These are phyloP conservation scores for Phallus indusiatus DNA, from an alignment of 768 basidiomycete species.

Conservation along the genomic window DNA sequence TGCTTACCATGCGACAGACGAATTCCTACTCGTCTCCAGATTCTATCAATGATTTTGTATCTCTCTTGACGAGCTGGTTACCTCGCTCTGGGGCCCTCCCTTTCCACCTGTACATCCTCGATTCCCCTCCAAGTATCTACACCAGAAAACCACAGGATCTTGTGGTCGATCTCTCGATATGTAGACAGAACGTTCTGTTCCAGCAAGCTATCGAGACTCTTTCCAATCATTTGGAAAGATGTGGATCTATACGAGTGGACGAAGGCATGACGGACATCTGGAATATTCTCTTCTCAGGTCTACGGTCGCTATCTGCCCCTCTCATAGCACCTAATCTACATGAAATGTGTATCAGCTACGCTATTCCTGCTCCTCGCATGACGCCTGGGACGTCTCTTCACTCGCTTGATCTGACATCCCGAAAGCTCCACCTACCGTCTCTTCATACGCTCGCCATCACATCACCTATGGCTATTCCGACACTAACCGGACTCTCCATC, in stretches of 20 bases:
- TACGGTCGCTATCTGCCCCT: background rate
- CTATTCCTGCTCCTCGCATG: background rate
- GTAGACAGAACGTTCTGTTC: background rate
- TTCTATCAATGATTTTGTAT: background rate
- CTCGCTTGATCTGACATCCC: background rate
- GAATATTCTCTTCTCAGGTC: background rate
- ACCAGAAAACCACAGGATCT: background rate
- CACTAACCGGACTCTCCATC: background rate
- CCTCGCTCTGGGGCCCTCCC: background rate
- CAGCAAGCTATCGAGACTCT: background rate
- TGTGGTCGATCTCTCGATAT: background rate
- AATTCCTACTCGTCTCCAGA: background rate
- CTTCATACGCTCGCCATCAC: background rate
- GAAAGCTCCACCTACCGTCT: background rate
- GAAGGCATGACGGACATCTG: background rate
- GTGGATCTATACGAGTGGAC: background rate
- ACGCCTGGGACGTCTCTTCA: background rate
- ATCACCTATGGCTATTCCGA: background rate
- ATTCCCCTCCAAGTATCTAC: background rate
- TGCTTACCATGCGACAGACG: background rate
- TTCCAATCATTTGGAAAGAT: background rate
- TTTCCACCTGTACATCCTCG: constrained; percentile 2
- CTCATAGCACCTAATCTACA: background rate
- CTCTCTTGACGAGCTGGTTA: background rate
- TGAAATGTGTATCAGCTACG: background rate